phyloP scores from a whole-genome alignment of 2,329 filamentous ascomycete species.

The Colletotrichum melonis region DNA sequence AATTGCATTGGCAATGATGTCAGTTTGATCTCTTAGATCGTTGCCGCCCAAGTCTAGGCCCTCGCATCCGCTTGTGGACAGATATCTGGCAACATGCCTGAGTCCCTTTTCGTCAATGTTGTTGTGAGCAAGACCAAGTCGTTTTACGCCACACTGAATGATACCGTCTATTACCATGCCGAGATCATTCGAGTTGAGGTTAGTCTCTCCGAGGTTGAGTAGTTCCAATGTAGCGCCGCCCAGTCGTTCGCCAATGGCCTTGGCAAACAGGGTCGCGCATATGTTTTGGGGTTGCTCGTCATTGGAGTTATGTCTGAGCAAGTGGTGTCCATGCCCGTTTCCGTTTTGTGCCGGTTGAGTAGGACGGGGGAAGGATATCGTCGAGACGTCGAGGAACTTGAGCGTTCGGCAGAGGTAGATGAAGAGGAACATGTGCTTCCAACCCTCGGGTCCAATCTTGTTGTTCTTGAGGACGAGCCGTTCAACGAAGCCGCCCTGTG shows the following conservation, averaged over 20 bases:
- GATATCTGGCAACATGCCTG: conserved; percentile 79
- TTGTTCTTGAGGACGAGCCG: conserved; percentile 92
- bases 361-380: conserved; percentile 77
- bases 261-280: conserved; percentile 67
- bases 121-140: conserved; percentile 88
- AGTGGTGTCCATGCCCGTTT: conserved; percentile 40
- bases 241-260: conserved; percentile 80
- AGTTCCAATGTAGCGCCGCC: conserved; percentile 83
- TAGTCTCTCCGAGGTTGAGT: conserved; percentile 84
- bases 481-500: conserved; percentile 81
- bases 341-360: conserved; percentile 36
- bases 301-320: conserved; percentile 43
- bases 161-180: conserved; percentile 83
- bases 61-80: conserved; percentile 82
- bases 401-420: conserved; percentile 90
- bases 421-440: conserved; percentile 91
- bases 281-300: conserved; percentile 50
- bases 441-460: conserved; percentile 86
- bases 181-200: conserved; percentile 77
- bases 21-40: conserved; percentile 69
- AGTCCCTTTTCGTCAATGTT: conserved; percentile 79
- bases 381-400: conserved; percentile 87
- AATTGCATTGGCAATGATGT: conserved; percentile 63
- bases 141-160: conserved; percentile 79
- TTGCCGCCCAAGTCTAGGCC: conserved; percentile 93